Conservation (phyloP, 1,139 yeast species). For the Lodderomyces elongisporus region DNA sequence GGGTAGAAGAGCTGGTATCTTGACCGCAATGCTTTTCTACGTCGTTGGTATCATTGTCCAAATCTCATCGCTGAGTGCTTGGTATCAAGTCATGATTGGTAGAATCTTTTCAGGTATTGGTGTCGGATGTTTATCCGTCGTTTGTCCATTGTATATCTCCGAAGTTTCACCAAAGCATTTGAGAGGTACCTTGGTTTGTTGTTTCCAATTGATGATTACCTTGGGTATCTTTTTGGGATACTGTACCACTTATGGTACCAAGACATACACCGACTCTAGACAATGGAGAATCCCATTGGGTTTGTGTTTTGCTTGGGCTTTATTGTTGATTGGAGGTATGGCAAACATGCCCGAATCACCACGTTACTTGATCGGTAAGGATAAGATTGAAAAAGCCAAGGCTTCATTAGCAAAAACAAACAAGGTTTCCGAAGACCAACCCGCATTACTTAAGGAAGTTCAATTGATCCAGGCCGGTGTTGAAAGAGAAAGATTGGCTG, state of each 20-base stretch:
- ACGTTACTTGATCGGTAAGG: conserved; percentile 37
- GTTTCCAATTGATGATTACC: conserved; percentile 66
- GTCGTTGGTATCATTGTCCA: conserved; percentile 46
- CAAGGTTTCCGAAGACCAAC: conserved; percentile 56
- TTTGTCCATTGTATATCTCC: conserved; percentile 63
- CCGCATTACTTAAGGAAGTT: conserved; percentile 53
- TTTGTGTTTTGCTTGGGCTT: conserved; percentile 52
- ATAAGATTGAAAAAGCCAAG: conserved; percentile 39
- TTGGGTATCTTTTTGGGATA: conserved; percentile 66
- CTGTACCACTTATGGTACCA: conserved; percentile 62
- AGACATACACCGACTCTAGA: conserved; percentile 45
- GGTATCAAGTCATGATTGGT: conserved; percentile 56
- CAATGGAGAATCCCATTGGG: conserved; percentile 65
- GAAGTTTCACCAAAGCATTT: conserved; percentile 66
- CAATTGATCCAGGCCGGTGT: conserved; percentile 59
- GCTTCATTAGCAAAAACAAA: conserved; percentile 57
- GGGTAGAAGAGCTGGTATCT: conserved; percentile 52
- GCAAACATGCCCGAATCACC: conserved; percentile 65
- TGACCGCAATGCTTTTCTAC: conserved; percentile 42
- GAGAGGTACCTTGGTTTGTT: conserved; percentile 67
- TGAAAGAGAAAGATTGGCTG: conserved; percentile 58
- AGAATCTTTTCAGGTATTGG: conserved; percentile 67
- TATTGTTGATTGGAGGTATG: conserved; percentile 51
- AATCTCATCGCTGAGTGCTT: conserved; percentile 35
- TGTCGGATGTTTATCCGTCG: conserved; percentile 66